Conservation (phyloP, 352 stramenopile species). For the Phytophthora sansomeana region DNA sequence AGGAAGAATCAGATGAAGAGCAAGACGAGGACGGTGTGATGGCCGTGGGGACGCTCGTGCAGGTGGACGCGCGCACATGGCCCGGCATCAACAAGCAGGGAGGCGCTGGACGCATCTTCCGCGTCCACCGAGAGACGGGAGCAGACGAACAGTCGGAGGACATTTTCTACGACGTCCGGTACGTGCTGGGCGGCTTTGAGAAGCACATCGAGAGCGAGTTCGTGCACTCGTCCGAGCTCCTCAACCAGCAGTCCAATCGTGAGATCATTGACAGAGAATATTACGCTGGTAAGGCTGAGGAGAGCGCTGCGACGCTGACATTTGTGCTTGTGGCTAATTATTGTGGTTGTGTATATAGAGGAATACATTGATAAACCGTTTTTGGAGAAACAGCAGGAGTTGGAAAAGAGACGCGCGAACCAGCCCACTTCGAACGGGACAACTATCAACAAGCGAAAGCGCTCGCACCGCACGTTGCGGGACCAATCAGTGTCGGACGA, state of each 20-base stretch:
- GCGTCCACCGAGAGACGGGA: constrained; percentile 45
- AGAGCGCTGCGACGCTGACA: neutral
- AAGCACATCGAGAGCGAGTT: constrained; percentile 75
- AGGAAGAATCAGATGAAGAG: constrained; percentile 2
- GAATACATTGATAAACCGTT: constrained; percentile 59
- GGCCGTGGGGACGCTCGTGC: constrained; percentile 54
- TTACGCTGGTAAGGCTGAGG: constrained; percentile 61
- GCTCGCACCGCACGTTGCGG: constrained; percentile 5
- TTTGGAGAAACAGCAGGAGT: constrained; percentile 35
- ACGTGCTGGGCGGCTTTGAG: constrained; percentile 83
- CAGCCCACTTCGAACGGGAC: constrained; percentile 2
- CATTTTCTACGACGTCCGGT: constrained; percentile 86
- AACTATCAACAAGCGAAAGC: constrained; percentile 27
- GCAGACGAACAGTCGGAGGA: constrained; percentile 29
- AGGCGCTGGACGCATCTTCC: constrained; percentile 65
- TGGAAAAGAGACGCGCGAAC: constrained; percentile 13
- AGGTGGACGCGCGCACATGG: constrained; percentile 83
- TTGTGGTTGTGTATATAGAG: constrained; percentile 41
- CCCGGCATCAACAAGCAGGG: constrained; percentile 90
- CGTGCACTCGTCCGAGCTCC: constrained; percentile 60
- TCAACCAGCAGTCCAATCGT: constrained; percentile 51
- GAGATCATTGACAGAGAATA: constrained; percentile 54
- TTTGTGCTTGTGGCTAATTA: neutral
- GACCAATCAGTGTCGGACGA: neutral
- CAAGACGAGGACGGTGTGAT: constrained; percentile 24